These are phyloP conservation scores for Zasmidium citrigriseum DNA, from an alignment of 2,329 filamentous ascomycete species.

Conservation along the genomic window DNA sequence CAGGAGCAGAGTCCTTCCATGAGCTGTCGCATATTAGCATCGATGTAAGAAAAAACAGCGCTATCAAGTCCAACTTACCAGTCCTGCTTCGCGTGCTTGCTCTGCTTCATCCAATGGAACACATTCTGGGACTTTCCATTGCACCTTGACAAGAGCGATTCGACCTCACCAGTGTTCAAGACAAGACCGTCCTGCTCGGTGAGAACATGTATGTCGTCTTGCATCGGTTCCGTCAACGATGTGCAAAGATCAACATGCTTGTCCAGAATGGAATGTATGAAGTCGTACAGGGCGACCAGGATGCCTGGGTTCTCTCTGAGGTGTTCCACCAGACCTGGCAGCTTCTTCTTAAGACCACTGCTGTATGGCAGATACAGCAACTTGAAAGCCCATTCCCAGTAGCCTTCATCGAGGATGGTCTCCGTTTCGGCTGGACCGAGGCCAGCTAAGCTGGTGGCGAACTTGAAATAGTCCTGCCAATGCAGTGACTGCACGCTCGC, in stretches of 20 bases:
- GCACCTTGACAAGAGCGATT: not conserved
- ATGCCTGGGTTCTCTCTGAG: slow-evolving; percentile 5
- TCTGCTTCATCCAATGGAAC: not conserved
- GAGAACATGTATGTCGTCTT: not conserved
- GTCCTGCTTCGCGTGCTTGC: not conserved
- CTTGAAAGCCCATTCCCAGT: slow-evolving; percentile 21
- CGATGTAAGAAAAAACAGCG: slow-evolving; percentile 7
- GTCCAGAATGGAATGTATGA: slow-evolving; percentile 15
- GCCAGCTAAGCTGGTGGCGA: slow-evolving; percentile 14
- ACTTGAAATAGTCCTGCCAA: slow-evolving; percentile 19
- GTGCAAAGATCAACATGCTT: slow-evolving; percentile 4
- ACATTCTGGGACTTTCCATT: not conserved
- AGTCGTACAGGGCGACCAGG: slow-evolving; percentile 20
- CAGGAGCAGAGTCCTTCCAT: slow-evolving; percentile 22
- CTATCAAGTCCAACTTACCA: not conserved
- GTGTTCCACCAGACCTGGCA: slow-evolving; percentile 9
- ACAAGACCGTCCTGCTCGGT: not conserved
- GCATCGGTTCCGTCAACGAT: not conserved
- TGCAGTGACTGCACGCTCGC: slow-evolving; percentile 1
- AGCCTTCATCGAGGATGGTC: slow-evolving; percentile 20
- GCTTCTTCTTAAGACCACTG: slow-evolving; percentile 3
- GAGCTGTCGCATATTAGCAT: not conserved
- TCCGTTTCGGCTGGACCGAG: slow-evolving; percentile 18
- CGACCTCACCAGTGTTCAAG: not conserved
- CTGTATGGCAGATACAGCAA: slow-evolving; percentile 19